Percentiles rank a stretch among this genome's conserved stretches.
phyloP scores from a whole-genome alignment of 208 protist genomes.

The Crithidia brevicula region DNA sequence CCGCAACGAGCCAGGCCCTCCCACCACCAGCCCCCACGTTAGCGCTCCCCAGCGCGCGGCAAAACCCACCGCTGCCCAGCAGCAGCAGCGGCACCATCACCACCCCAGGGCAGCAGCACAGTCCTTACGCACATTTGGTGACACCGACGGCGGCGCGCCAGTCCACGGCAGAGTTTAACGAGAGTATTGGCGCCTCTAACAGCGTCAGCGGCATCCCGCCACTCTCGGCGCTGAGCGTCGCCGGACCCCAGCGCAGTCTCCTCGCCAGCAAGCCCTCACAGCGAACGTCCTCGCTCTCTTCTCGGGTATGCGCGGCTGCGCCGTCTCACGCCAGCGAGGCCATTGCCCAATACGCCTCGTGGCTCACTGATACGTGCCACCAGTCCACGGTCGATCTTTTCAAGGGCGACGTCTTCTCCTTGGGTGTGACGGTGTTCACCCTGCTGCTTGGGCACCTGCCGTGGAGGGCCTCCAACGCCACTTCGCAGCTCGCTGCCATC shows the following conservation, averaged over 20 bases:
- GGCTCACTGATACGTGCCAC: neutral
- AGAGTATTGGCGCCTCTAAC: neutral
- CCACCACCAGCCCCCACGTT: neutral
- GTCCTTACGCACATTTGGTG: neutral
- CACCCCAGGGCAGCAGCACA: neutral
- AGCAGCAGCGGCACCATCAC: neutral
- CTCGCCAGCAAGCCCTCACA: slow-evolving; percentile 4
- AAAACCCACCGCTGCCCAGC: neutral
- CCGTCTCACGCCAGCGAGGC: neutral
- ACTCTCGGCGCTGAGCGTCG: neutral
- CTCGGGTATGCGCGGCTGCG: neutral
- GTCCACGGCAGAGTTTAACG: neutral
- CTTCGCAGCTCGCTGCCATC: slow-evolving; percentile 55
- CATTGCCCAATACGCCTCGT: neutral
- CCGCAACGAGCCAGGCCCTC: neutral
- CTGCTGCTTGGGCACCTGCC: slow-evolving; percentile 70
- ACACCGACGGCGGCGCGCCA: neutral
- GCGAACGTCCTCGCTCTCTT: slow-evolving; percentile 4
- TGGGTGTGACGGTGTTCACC: slow-evolving; percentile 73
- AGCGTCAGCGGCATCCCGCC: neutral
- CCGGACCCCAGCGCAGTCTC: slow-evolving; percentile 1
- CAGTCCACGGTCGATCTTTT: slow-evolving; percentile 52
- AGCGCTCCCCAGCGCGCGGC: neutral
- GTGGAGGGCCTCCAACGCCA: slow-evolving; percentile 44
- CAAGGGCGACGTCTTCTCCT: slow-evolving; percentile 69